Evolutionary conservation across 2,329 filamentous ascomycete species (phyloP), one percentile per base, ranked within the genome.

Genomic region (Trichoderma koningii): DNA sequence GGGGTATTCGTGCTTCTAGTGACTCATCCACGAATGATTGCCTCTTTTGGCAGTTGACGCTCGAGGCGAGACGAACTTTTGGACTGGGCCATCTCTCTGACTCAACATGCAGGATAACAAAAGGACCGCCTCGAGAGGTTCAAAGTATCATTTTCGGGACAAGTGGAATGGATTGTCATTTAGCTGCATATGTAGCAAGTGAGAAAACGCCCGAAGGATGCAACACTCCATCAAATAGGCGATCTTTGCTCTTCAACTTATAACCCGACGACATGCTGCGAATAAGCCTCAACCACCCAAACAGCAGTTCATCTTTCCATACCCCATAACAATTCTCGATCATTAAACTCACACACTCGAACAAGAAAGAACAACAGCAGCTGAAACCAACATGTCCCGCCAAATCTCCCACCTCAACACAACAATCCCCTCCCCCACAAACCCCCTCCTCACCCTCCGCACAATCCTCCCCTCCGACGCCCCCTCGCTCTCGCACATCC

Each of bases 401-500:
- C 48, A 68, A 64, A 68, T 64, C 38, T 64, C 60, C 53, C 71
- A 73, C 63, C 70, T 73, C 55, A 30, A 68, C 65, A 70, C 71
- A 3, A 51, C 60, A 50, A 65, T 74, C 66, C 48, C 52, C 50
- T 73, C 72, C 34, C 23, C 55, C 1, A 67, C 69, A 14, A 67
- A 71, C 56, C 71, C 72, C 15, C 48, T 45, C 55, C 66, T 74
- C 64, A 50, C 66, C 28, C 72, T 74, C 34, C 71, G 72, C 67
- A 73, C 68, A 23, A 67, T 69, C 51, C 63, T 68, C 19, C 64
- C 65, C 41, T 53, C 57, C 38, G 72, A 73, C 59, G 70, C 68
- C 28, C 42, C 66, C 7, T 38, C 61, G 64, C 53, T 70, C 63
- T 67, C 70, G 10, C 68, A 71, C 42, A 70, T 77, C 47, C 70